Base-by-base conservation (phyloP, 2,329 filamentous ascomycete genomes). In the Nemania sp. region DNA sequence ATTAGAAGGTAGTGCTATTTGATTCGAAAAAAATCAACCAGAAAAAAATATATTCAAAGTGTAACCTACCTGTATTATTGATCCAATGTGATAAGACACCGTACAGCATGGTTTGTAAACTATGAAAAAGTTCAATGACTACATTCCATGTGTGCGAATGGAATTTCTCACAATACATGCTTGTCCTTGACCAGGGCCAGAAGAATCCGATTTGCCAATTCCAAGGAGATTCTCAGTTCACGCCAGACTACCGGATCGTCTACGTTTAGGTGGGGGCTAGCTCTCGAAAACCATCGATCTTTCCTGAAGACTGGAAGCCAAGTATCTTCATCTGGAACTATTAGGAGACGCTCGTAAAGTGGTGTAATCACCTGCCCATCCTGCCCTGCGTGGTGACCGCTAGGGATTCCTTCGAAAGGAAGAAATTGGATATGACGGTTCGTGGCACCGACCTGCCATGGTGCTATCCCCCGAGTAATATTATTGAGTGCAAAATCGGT, bases 191-290 rank as follows among this genome's bases (percentile, higher is more conserved):
- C 34, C 9, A 57, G 44, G 8, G 54, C 36, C 1, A 6, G 47
- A 2, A 60, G 22, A 2, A 60, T 52, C 8, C 57, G 43, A 15
- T 60, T 49, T 31, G 47, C 54, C 23, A 60, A 12, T 42, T 60
- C 57, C 6, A 60, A 9, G 9, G 26, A 4, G 8, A 57, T 20
- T 3, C 47, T 5, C 19, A 60, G 33, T 12, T 47, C 28, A 1
- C 17, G 1, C 57, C 57, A 60, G 9, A 57, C 22, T 7, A 5
- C 12, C 1, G 50, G 47, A 17, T 56, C 24, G 28, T 60, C 54
- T 12, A 60, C 51, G n/a, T 2, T 6, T 26, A 23, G 17, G 11
- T 5, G 11, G 49, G 23, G 4, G 31, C 2, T 2, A 40, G 39
- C 7, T 54, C 48, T 2, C 3, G 8, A 17, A 37, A 11, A 52